Conservation (phyloP, 2,329 filamentous ascomycete species). For the Pseudogymnoascus sp. region DNA sequence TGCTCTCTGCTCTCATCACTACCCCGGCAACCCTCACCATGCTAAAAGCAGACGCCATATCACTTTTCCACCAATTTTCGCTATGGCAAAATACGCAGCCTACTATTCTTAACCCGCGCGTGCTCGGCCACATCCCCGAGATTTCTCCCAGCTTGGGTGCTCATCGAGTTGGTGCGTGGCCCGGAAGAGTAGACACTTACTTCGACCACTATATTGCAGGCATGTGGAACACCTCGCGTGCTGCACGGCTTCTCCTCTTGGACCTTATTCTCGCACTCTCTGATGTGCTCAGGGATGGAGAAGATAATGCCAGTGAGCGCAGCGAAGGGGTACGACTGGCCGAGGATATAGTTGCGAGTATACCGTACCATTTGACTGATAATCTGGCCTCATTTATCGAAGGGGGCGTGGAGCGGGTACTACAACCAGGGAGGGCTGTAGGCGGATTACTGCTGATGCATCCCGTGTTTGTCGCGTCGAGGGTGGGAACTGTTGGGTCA, state of each 20-base stretch:
- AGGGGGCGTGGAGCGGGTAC: conserved; percentile 1
- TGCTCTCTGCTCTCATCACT: background rate
- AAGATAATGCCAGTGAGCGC: background rate
- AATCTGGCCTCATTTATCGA: conserved; percentile 18
- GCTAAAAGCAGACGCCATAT: conserved; percentile 9
- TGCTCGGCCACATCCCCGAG: conserved; percentile 10
- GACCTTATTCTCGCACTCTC: conserved; percentile 38
- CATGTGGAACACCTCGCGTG: conserved; percentile 48
- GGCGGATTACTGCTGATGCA: conserved; percentile 26
- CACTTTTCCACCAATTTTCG: conserved; percentile 10
- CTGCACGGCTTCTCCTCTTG: conserved; percentile 44
- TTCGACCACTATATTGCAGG: conserved; percentile 49
- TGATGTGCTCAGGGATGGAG: background rate
- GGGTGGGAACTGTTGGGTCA: conserved; percentile 15
- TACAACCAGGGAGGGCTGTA: conserved; percentile 17
- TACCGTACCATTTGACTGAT: conserved; percentile 23
- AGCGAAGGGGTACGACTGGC: conserved; percentile 9
- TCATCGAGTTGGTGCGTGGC: conserved; percentile 43
- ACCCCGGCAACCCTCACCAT: background rate
- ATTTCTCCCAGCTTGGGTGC: background rate
- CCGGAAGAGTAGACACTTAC: conserved; percentile 51
- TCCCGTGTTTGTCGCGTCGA: conserved; percentile 20
- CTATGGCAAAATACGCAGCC: conserved; percentile 17
- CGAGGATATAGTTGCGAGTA: conserved; percentile 19
- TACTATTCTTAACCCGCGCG: conserved; percentile 15